phyloP scores from a whole-genome alignment of 257 asterid genomes.

The Solanum lycopersicoides region DNA sequence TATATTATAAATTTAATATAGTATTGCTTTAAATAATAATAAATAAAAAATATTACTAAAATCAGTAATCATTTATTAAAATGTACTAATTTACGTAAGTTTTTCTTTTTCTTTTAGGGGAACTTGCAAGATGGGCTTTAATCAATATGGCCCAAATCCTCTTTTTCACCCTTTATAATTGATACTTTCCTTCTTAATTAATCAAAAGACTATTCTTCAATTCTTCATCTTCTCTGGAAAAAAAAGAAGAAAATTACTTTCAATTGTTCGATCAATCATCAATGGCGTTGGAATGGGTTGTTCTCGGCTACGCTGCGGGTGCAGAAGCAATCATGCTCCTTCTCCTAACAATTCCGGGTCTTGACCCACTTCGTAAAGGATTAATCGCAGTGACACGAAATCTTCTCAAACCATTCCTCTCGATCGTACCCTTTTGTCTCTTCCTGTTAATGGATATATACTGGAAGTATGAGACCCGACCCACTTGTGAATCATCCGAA shows the following conservation, averaged over 20 bases:
- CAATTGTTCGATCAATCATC: background rate
- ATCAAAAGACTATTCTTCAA: background rate
- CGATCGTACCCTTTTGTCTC: conserved; percentile 67
- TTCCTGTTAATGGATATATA: conserved; percentile 65
- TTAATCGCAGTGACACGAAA: conserved; percentile 52
- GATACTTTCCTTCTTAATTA: background rate
- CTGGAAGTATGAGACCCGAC: conserved; percentile 78
- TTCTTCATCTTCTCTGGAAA: background rate
- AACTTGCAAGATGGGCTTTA: background rate
- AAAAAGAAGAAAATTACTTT: background rate
- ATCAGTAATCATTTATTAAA: no score
- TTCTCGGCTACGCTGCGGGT: conserved; percentile 84
- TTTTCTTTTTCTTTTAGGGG: no score
- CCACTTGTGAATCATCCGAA: conserved; percentile 44
- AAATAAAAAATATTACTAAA: no score
- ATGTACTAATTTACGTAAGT: no score
- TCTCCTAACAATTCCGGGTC: conserved; percentile 84
- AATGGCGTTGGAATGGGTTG: conserved; percentile 97
- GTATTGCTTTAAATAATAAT: no score
- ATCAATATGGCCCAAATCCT: background rate
- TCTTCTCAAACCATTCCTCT: conserved; percentile 60
- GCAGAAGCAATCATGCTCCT: conserved; percentile 95
- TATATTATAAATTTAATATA: no score
- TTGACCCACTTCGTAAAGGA: conserved; percentile 67
- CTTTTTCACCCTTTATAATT: background rate